Base-by-base conservation (phyloP, 2,329 filamentous ascomycete genomes). In the Exophiala spinifera region DNA sequence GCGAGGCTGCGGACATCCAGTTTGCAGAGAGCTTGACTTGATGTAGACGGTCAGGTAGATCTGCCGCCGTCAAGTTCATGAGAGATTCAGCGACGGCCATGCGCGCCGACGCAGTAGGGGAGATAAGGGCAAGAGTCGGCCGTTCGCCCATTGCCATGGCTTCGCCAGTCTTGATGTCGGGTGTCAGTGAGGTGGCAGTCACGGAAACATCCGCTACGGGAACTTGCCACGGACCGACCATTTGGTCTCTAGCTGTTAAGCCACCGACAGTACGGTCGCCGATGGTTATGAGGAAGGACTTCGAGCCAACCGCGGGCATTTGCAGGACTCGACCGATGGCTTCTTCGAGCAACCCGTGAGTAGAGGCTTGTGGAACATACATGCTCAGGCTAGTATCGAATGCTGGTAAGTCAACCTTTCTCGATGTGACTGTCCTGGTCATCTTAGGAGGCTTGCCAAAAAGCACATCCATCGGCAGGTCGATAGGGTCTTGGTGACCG, bases 81-180 rank as follows among this genome's bases (percentile, higher is more conserved):
- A 99, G 77, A 56, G 88, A 90, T 74, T 99, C 94, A 1, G 87
- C 91, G 55, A 99, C 91, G 1, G 94, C 91, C 94, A 99, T 99
- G 49, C 91, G 85, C 14, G 94, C 91, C 17, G 94, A 97, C 19
- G 94, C 90, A 40, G 85, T 88, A 2, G 92, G 83, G 3, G 89
- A 92, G 55, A 99, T 95, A 19, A 99, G 79, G 4, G 94, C 94
- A 51, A 99, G 75, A 0, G 86, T 87, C 39, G 91, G 89, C 73
- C 88, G 94, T 73, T 96, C 92, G 31, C 94, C 94, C 87, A 96
- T 95, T 1, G 91, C 87, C 89, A 97, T 96, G n/a, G 91, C 91
- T 71, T 97, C 94, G 63, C 94, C 94, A 23, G 86, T 88, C 65
- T 81, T 86, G 45, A 87, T 80, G 56, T 86, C 88, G 14, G 79